phyloP scores from a whole-genome alignment of 768 basidiomycete genomes.

The Hypholoma fasciculare region DNA sequence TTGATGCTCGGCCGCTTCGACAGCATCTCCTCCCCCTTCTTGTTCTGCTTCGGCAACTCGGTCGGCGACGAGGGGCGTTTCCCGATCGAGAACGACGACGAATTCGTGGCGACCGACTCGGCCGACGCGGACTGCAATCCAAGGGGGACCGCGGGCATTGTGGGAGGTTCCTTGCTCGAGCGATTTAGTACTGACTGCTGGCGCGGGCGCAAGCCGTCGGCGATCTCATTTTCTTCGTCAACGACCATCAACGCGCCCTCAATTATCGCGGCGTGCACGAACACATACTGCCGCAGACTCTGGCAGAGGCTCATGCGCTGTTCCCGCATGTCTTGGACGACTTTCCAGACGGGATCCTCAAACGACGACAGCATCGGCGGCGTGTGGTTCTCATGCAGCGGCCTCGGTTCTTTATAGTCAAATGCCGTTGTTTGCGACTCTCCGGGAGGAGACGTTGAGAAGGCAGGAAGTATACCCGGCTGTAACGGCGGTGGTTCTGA shows the following conservation, averaged over 20 bases:
- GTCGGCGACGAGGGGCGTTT: constrained; percentile 76
- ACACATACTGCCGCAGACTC: constrained; percentile 92
- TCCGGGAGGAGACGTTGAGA: neutral
- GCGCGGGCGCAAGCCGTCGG: constrained; percentile 13
- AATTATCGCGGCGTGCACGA: constrained; percentile 84
- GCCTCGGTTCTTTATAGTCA: constrained; percentile 65
- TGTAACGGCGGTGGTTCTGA: neutral
- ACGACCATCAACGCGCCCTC: constrained; percentile 78
- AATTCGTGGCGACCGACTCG: constrained; percentile 24
- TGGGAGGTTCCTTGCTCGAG: too few relatives aligned
- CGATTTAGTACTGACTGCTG: neutral
- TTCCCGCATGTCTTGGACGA: constrained; percentile 92
- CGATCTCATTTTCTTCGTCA: constrained; percentile 62
- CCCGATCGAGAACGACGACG: constrained; percentile 34
- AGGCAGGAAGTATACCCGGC: neutral
- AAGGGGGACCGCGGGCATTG: neutral
- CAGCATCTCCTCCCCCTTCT: constrained; percentile 51
- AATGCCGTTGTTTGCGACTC: constrained; percentile 28
- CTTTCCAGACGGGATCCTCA: constrained; percentile 74
- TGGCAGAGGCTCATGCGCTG: constrained; percentile 97
- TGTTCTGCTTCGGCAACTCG: constrained; percentile 63
- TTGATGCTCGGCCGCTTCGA: constrained; percentile 73
- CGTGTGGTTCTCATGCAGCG: constrained; percentile 49
- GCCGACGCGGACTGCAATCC: constrained; percentile 10
- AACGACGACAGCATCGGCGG: constrained; percentile 65